Conservation (phyloP, 768 basidiomycete species). For the Suillus ampliporus region DNA sequence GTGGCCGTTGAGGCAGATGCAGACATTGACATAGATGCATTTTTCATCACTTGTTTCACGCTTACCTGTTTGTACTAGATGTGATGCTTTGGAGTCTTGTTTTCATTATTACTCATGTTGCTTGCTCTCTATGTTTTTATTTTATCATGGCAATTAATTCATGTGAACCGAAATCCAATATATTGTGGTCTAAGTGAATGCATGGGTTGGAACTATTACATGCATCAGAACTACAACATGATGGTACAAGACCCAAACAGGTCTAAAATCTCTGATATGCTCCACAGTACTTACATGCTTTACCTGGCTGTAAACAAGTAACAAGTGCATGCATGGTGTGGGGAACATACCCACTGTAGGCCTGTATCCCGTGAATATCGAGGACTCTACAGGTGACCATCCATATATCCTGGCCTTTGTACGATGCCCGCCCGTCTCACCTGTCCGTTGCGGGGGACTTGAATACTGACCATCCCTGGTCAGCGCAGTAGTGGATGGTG, state of each 20-base stretch:
- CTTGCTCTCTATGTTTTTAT: background rate
- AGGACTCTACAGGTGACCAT: no score
- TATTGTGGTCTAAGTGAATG: background rate
- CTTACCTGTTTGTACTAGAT: no score
- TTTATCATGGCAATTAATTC: background rate
- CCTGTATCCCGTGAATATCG: no score
- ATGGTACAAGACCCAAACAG: background rate
- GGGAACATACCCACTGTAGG: no score
- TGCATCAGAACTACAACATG: background rate
- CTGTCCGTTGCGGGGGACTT: no score
- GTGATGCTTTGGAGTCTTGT: no score
- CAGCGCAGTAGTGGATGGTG: no score
- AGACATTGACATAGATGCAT: background rate
- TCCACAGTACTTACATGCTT: background rate
- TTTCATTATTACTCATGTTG: background rate
- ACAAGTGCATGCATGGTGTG: background rate
- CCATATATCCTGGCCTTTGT: no score
- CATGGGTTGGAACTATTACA: background rate
- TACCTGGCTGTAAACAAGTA: background rate
- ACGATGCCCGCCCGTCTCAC: no score
- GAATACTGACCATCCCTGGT: no score
- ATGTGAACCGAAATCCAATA: background rate
- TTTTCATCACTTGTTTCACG: no score
- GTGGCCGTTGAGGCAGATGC: background rate
- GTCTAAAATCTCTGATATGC: background rate